A percentile compares a stretch with the other conserved stretches of the same genome.
Evolutionary conservation across 225 moss, liverwort and hornwort species (phyloP).

Genomic region (Sphagnum contortum): DNA sequence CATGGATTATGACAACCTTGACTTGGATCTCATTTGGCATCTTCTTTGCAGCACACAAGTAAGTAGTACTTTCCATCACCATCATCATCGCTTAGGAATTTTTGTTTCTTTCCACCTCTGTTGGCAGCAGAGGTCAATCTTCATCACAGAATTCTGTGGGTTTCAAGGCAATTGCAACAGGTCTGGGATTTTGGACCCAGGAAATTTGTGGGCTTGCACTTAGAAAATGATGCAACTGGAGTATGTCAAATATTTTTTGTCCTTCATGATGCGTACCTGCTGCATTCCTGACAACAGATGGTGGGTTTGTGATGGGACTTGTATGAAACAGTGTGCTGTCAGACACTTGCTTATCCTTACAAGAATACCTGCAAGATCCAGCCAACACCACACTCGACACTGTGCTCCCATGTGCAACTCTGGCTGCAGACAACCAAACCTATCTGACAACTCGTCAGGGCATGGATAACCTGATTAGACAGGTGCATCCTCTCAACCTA

Average conservation of each 20-base stretch:
- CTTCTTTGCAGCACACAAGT: conserved; percentile 40
- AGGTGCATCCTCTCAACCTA: conserved; percentile 8
- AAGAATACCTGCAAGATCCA: conserved; percentile 31
- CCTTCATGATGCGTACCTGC: neutral
- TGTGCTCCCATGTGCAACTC: conserved; percentile 39
- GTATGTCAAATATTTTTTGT: neutral
- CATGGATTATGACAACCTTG: conserved; percentile 44
- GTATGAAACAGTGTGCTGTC: conserved; percentile 31
- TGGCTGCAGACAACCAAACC: conserved; percentile 20
- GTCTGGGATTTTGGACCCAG: too few species aligned
- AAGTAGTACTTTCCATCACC: conserved; percentile 1
- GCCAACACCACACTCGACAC: conserved; percentile 34
- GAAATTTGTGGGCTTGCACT: neutral
- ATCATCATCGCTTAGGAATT: too few species aligned
- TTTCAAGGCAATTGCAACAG: too few species aligned
- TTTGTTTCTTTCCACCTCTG: too few species aligned
- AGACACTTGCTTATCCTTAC: conserved; percentile 43
- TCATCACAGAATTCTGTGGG: too few species aligned
- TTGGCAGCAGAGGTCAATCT: too few species aligned
- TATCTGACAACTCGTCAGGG: conserved; percentile 29
- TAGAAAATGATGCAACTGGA: neutral
- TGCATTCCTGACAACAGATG: neutral
- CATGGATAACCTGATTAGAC: conserved; percentile 18
- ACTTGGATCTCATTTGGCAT: conserved; percentile 48
- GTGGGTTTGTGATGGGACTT: neutral